phyloP scores from a whole-genome alignment of 345 rosid genomes.

The Citrus reticulata region DNA sequence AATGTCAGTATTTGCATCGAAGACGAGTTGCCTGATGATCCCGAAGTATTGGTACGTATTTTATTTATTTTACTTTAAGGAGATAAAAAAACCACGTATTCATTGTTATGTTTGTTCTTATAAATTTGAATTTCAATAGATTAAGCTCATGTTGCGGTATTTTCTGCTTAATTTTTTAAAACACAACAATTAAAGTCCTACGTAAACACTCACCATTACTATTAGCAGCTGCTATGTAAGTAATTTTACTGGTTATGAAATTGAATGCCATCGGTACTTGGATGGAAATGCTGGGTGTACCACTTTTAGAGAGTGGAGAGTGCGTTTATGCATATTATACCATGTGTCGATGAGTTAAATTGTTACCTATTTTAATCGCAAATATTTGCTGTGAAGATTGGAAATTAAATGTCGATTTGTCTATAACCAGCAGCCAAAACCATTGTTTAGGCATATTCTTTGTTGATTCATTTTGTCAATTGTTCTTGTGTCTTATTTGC shows the following conservation, averaged over 20 bases:
- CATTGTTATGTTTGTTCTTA: background rate
- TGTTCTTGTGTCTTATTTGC: background rate
- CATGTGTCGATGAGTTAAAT: no score
- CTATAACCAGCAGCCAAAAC: background rate
- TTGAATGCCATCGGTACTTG: background rate
- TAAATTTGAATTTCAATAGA: background rate
- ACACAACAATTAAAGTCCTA: no score
- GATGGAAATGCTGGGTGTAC: background rate
- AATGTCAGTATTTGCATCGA: conserved; percentile 78
- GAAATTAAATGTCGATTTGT: background rate
- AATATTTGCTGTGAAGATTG: background rate
- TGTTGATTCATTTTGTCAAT: background rate
- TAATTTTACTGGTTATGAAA: background rate
- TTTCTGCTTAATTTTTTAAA: background rate
- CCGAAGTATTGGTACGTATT: conserved; percentile 61
- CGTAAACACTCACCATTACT: no score
- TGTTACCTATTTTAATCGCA: no score
- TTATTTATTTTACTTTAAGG: background rate
- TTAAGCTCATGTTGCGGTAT: background rate
- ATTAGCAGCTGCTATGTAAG: no score
- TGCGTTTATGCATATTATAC: no score
- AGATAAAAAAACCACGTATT: background rate
- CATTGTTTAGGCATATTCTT: background rate
- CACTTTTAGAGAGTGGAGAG: background rate
- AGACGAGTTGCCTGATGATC: conserved; percentile 79